These are phyloP conservation scores for Phoma sp. DNA, from an alignment of 2,329 filamentous ascomycete species.

Conservation along the genomic window DNA sequence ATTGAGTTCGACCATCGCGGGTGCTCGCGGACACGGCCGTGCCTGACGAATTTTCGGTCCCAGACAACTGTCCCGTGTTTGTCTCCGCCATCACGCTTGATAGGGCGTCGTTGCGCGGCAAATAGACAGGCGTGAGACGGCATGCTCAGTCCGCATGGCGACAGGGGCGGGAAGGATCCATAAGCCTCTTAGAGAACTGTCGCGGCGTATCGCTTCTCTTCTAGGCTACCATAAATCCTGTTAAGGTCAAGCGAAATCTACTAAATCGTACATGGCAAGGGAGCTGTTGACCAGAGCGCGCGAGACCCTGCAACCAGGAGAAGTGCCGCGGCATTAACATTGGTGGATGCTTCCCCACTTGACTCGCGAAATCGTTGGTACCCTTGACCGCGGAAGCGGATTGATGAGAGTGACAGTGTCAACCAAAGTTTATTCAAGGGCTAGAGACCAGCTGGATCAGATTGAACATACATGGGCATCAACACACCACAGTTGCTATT, in stretches of 20 bases:
- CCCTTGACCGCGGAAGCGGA: not conserved
- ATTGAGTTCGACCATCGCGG: slow-evolving; percentile 9
- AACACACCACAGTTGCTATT: not conserved
- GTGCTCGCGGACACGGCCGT: slow-evolving; percentile 4
- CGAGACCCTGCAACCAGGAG: slow-evolving; percentile 11
- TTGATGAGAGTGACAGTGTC: slow-evolving; percentile 4
- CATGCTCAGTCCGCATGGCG: slow-evolving; percentile 15
- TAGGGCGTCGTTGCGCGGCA: not conserved
- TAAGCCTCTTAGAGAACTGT: slow-evolving; percentile 9
- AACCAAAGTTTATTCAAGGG: slow-evolving; percentile 1
- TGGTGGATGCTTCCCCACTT: slow-evolving; percentile 1
- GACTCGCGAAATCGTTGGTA: not conserved
- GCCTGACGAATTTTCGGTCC: slow-evolving; percentile 8
- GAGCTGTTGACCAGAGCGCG: not conserved
- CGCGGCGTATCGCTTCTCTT: not conserved
- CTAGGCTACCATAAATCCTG: not conserved
- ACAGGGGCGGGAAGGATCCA: slow-evolving; percentile 16
- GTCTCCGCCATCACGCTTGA: not conserved
- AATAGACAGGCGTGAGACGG: not conserved
- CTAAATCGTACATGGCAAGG: slow-evolving; percentile 1
- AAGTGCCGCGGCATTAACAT: slow-evolving; percentile 15
- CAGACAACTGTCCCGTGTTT: not conserved
- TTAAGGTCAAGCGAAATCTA: not conserved
- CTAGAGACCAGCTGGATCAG: not conserved
- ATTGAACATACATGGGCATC: slow-evolving; percentile 1